Evolutionary conservation across 495 filamentous ascomycete species (phyloP).

Genomic region (Coniosporium apollinis): DNA sequence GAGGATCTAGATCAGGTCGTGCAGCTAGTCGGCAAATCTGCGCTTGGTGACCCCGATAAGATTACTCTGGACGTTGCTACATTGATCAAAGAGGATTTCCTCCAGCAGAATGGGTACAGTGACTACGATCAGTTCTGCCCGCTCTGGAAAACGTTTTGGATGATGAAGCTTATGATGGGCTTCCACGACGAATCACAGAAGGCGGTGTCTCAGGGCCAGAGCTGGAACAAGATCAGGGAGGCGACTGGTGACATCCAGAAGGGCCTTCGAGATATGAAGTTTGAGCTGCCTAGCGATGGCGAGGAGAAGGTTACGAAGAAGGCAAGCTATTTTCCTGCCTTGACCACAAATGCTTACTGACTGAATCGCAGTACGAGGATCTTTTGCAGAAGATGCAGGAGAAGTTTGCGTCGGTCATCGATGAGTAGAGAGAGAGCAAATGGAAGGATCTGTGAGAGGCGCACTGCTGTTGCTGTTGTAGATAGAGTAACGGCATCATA

Average conservation of each 20-base stretch:
- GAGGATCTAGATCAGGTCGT: constrained; percentile 98
- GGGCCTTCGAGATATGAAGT: constrained; percentile 80
- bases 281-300: constrained; percentile 72
- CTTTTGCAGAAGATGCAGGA: constrained; percentile 82
- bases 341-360: not conserved
- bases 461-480: no score
- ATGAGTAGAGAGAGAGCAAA: constrained; percentile 67
- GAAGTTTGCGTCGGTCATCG: constrained; percentile 83
- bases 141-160: constrained; percentile 98
- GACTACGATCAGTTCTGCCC: constrained; percentile 99
- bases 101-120: constrained; percentile 98
- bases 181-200: constrained; percentile 97
- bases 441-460: no score
- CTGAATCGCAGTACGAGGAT: constrained; percentile 59
- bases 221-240: constrained; percentile 83
- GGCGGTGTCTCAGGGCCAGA: constrained; percentile 74
- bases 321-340: constrained; percentile 30
- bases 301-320: constrained; percentile 60
- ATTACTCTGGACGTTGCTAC: constrained; percentile 89
- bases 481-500: no score
- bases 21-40: constrained; percentile 94
- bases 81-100: constrained; percentile 93
- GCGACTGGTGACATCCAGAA: constrained; percentile 73
- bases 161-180: constrained; percentile 99
- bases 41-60: constrained; percentile 92